phyloP scores from a whole-genome alignment of 495 filamentous ascomycete genomes.

The Penicillium manginii region DNA sequence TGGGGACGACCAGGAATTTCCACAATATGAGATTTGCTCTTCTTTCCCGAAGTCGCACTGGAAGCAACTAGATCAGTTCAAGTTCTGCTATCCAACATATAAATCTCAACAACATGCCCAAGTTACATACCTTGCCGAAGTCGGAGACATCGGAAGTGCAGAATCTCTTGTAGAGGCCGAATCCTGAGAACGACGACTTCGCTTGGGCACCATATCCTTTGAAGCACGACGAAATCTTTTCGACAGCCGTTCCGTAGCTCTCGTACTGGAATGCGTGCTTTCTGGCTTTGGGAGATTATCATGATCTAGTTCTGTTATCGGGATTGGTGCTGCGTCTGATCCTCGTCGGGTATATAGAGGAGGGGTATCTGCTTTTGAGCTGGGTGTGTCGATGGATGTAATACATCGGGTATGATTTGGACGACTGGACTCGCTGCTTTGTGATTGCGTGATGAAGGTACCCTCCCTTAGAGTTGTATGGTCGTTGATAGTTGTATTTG shows the following conservation, averaged over 20 bases:
- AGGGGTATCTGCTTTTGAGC: conserved; percentile 1
- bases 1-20: conserved; percentile 15
- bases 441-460: conserved; percentile 1
- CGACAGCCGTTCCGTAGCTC: conserved; percentile 1
- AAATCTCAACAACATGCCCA: background rate
- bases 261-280: conserved; percentile 5
- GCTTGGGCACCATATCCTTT: conserved; percentile 12
- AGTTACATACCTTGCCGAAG: background rate
- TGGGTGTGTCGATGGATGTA: background rate
- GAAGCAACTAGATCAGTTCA: background rate
- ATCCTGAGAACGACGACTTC: conserved; percentile 9
- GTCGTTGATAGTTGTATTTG: background rate
- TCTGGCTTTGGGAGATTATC: background rate
- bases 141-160: background rate
- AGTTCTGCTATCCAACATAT: background rate
- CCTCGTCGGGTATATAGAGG: conserved; percentile 8
- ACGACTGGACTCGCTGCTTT: conserved; percentile 5
- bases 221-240: conserved; percentile 14
- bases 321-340: conserved; percentile 20
- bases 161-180: conserved; percentile 3
- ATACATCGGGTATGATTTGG: background rate
- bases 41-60: background rate
- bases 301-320: conserved; percentile 8
- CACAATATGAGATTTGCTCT: conserved; percentile 12
- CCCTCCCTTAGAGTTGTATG: background rate